Evolutionary conservation across 1,139 yeast genomes (phyloP), one percentile per base, ranked within the genome.

Genomic region (Diutina sp.): DNA sequence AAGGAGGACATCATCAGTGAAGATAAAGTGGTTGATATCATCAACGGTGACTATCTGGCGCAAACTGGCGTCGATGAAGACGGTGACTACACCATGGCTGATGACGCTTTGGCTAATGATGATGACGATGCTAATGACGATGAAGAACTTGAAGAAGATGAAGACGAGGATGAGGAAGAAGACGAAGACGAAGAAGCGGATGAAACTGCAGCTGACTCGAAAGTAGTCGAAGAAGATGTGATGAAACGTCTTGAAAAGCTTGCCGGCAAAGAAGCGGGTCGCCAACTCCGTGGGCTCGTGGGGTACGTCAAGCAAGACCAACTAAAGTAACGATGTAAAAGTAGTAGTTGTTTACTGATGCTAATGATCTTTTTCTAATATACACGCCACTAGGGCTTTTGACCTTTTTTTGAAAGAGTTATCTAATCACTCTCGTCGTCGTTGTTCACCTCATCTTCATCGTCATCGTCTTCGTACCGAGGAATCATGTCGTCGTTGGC

Each of bases 1-100:
- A 70, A 71, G 48, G 83, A 80, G 45, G 73, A 72, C 59, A 66
- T 72, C 0, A 67, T 79, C 18, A 79, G 73, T 53, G 66, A 64
- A 6, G 64, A 60, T 5, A 75, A 72, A 61, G 77, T 84, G 16
- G 69, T 71, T 48, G 72, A 77, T 65, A 68, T 83, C 60, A 66
- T 79, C 60, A 64, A 67, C 62, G 68, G 76, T 56, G 74, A 71
- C 66, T 71, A 69, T 69, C 66, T 71, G 56, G 67, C 70, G 58
- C 64, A 71, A 60, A 67, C 68, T 58, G 59, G 47, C 8, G 51
- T 32, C 12, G 32, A 11, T 8, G 66, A 66, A 59, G 52, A 66
- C 62, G 74, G 61, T 61, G 60, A 64, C 64, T 60, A 64, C 57
- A 44, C 46, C 25, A 44, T 44, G 18, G 58, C 35, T 11, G 60